Evolutionary conservation across 1,284 basidiomycete genomes (phyloP).

Genomic region (Meripilus lineatus): DNA sequence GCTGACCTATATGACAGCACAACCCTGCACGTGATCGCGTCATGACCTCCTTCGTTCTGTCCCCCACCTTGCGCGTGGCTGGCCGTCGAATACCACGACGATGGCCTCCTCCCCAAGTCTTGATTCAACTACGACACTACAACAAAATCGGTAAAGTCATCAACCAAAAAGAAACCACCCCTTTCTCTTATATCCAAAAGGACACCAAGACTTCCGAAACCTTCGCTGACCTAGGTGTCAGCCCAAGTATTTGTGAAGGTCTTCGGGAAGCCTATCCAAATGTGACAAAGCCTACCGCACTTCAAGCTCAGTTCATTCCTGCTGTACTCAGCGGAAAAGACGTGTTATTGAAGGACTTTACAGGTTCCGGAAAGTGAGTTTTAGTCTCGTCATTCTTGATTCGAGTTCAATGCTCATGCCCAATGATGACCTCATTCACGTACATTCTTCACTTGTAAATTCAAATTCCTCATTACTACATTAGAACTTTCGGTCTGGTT

Average conservation of each 20-base stretch:
- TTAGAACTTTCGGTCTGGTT: conserved; percentile 66
- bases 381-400: neutral
- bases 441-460: too few relatives aligned
- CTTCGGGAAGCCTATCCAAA: conserved; percentile 58
- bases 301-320: conserved; percentile 57
- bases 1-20: too few relatives aligned
- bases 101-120: neutral
- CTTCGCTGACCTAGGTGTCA: conserved; percentile 43
- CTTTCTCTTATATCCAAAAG: too few relatives aligned
- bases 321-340: conserved; percentile 54
- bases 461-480: neutral
- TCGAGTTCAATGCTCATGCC: too few relatives aligned
- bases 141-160: too few relatives aligned
- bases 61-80: conserved; percentile 4
- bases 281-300: conserved; percentile 50
- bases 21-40: neutral
- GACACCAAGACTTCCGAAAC: neutral
- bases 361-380: conserved; percentile 74
- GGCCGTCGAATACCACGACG: neutral
- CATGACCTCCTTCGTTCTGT: conserved; percentile 6
- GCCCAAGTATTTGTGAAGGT: conserved; percentile 40
- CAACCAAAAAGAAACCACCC: too few relatives aligned
- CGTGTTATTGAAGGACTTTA: conserved; percentile 61
- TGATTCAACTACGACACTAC: neutral
- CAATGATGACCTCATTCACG: too few relatives aligned